Evolutionary conservation across 768 basidiomycete genomes (phyloP), one percentile per base, ranked within the genome.

Genomic region (Kwoniella bestiolae): DNA sequence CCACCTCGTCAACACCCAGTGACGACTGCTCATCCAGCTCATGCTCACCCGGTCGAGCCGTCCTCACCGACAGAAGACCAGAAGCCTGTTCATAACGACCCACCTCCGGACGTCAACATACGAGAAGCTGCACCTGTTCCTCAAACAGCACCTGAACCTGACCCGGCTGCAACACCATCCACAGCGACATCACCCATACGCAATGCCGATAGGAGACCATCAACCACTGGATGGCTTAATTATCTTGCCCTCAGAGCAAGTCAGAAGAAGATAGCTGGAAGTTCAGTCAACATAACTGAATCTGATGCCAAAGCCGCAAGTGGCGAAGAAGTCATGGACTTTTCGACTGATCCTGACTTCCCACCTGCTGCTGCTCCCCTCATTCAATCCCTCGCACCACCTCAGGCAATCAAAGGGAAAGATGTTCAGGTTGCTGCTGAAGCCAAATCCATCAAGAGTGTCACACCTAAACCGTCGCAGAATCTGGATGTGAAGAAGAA

Each of bases 321-420:
- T 5, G 29, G 31, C 3, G 65, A 66, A 26, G 74, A 76, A 32
- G 73, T 78, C 26, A 78, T 78, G 77, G 77, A 78, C 59, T 67
- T 78, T 26, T 75, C 72, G 21, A 31, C 52, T 2, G 76, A 78
- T 70, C 74, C 76, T n/a, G 71, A 78, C 31, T 78, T 78, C 49
- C 76, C 76, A n/a, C 47, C 66, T 26, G 41, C 41, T 12, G 1
- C 55, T 34, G 29, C 34, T 41, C 46, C 63, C 3, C n/a, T n/a
- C n/a, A 14, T 41, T 26, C 32, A 6, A 26, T 34, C 26, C 0
- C 44, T 55, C 8, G 57, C 52, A 21, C 59, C 59, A 4, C 41
- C 50, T 3, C 41, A 29, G 1, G 34, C 34, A 4, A 12, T 35
- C 5, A 53, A 32, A 47, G 51, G 61, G 3, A n/a, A 31, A 32